Base-by-base conservation (phyloP, 1,284 basidiomycete species). In the Moniliophthora roreri region DNA sequence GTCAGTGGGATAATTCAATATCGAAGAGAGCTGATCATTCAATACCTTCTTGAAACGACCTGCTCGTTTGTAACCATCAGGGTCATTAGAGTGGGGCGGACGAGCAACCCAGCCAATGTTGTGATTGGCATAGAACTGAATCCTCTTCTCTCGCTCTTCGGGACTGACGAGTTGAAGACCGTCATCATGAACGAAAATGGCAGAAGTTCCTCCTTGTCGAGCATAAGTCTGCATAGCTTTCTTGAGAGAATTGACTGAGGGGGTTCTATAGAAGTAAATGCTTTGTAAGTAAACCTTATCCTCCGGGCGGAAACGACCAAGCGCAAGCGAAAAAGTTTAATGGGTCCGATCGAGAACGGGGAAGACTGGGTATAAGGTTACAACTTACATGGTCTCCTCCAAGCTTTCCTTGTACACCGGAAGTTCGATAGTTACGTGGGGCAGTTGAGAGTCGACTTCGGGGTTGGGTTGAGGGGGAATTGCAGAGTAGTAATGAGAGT, bases 31-130 rank as follows among this genome's bases (percentile, higher is more conserved):
- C n/a, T n/a, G n/a, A n/a, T n/a, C n/a, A n/a, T n/a, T n/a, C n/a
- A n/a, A n/a, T 0, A 90, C 91, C 70, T 94, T 94, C 78, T 94
- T 93, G 78, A 93, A 94, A 26, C 90, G 83, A 56, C 93, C 93
- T n/a, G 89, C 87, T 50, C 93, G 88, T 52, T 82, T 78, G 73
- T 84, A 94, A 0, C 89, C 90, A 62, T 82, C 82, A 37, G 74
- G 59, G 7, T 64, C 66, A 60, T 71, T 70, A 26, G 66, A 69
- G 62, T 84, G 80, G 66, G 89, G 84, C 44, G 92, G 91, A 47
- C 92, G 84, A 20, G 91, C 86, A 53, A 93, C 87, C 82, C 88
- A 93, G 35, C 87, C 89, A 61, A 93, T 88, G 62, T 84, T 87
- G 64, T 93, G 89, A 49, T 87, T 84, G 20, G 87, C 83, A 64